Base-by-base conservation (phyloP, 2,329 filamentous ascomycete genomes). In the Stagonosporopsis rhizophila region DNA sequence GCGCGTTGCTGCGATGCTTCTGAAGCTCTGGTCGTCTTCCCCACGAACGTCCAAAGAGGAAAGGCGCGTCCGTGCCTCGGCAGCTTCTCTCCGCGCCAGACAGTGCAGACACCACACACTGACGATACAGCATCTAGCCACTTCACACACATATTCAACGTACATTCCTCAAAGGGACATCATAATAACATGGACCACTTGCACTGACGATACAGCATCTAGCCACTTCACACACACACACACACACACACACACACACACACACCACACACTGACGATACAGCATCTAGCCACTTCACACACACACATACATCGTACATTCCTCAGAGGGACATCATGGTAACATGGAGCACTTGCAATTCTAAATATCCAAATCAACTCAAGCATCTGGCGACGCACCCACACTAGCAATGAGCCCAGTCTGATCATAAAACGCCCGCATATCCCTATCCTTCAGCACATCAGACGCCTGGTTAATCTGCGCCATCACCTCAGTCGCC, bases 401-500 rank as follows among this genome's bases (percentile, higher is more conserved):
- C 37, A 30, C 9, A 25, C 39, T 40, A 25, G 25, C 40, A 41
- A 58, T 45, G 47, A 37, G 2, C 19, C 67, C 61, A 22, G 56
- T 68, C 2, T 9, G 23, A 49, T 70, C 66, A 57, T 69, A 69
- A 34, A 52, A 47, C 28, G n/a, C 39, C n/a, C 62, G 47, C 54
- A 50, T 37, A 20, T 44, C 22, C 27, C 39, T 11, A 49, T 69
- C 59, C 17, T 50, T 44, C 44, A 70, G 25, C 0, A 68, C 46
- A 41, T 69, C 63, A 17, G 57, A 52, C 6, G 66, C 66, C 19
- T 57, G 56, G 34, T 69, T 70, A 20, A 69, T 68, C 34, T 59
- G 49, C 2, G 66, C 61, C 66, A 68, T 68, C 27, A 44, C 61
- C n/a, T 57, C 44, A 15, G 64, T 68, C 19, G 70, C 68, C 20